Base-by-base conservation (phyloP, 257 asterid species). In the Solanum appendiculatum region DNA sequence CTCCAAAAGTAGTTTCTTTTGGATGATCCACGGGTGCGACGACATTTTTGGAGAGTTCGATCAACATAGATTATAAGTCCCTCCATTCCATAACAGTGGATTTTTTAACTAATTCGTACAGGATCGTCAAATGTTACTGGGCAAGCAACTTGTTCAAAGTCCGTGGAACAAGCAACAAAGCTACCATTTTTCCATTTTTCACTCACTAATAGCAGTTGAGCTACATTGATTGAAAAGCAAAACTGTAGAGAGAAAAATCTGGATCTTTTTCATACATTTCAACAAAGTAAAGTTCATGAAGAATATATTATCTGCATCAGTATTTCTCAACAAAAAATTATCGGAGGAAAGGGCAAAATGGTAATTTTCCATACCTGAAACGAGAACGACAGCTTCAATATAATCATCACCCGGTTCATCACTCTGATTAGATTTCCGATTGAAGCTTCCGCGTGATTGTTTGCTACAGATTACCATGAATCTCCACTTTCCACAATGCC, bases 341-440 rank as follows among this genome's bases (percentile, higher is more conserved):
- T 27, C 36, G 7, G 31, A 21, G 18, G 33, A 27, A 84, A 40
- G 77, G 60, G 86, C 29, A 84, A 31, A 81, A 84, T 16, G 23
- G 77, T 37, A 84, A 84, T 40, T 84, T 15, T 3, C 3, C 29
- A 56, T 8, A 91, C 93, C 93, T 90, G 92, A 48, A 46, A 91
- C 36, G 69, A 91, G 89, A 20, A 91, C 40, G 56, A 78, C n/a
- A 27, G 93, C 93, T 85, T 90, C 93, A 31, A 90, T 82, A 78
- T 87, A 90, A 86, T 87, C 91, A 64, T 83, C 86, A n/a, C 40
- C 48, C 29, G 44, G 87, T 7, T 72, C 88, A 23, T 48, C 86
- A 31, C 66, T 69, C 37, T 77, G 70, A 83, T 86, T 86, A 18
- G 89, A 85, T 70, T 82, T 56, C 34, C 56, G 37, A 77, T 82